Evolutionary conservation across 768 basidiomycete genomes (phyloP).

Genomic region (Suillus luteus): DNA sequence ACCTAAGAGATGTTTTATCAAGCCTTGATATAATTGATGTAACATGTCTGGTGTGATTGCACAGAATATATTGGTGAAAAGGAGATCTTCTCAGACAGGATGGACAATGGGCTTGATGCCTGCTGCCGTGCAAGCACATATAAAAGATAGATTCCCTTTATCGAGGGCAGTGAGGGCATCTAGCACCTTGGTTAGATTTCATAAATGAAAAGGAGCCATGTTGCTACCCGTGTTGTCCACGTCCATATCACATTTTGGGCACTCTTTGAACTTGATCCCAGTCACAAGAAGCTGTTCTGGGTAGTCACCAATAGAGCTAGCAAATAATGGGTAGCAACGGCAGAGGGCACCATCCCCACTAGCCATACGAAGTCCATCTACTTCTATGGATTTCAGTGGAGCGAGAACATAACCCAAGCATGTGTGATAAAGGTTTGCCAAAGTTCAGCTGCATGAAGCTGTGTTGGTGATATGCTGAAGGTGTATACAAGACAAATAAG

Average conservation of each 20-base stretch:
- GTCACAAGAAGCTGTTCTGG: constrained; percentile 23
- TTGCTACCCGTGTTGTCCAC: constrained; percentile 7
- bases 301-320: constrained; percentile 22
- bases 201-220: neutral
- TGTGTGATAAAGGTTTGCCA: constrained; percentile 41
- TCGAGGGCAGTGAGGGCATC: neutral
- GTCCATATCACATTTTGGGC: constrained; percentile 15
- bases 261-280: constrained; percentile 17
- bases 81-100: constrained; percentile 31
- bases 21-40: constrained; percentile 38
- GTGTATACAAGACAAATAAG: too few relatives aligned
- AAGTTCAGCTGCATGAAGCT: constrained; percentile 25
- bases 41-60: constrained; percentile 39
- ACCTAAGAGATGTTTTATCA: constrained; percentile 35
- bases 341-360: constrained; percentile 41
- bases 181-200: neutral
- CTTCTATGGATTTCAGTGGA: constrained; percentile 33
- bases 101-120: constrained; percentile 22
- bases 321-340: constrained; percentile 33
- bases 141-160: constrained; percentile 6
- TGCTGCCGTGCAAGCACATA: constrained; percentile 8
- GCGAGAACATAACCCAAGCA: constrained; percentile 33
- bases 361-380: constrained; percentile 31
- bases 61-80: constrained; percentile 29
- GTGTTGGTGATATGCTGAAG: constrained; percentile 11